phyloP scores from a whole-genome alignment of 768 basidiomycete species.

The Naganishia vishniacii region DNA sequence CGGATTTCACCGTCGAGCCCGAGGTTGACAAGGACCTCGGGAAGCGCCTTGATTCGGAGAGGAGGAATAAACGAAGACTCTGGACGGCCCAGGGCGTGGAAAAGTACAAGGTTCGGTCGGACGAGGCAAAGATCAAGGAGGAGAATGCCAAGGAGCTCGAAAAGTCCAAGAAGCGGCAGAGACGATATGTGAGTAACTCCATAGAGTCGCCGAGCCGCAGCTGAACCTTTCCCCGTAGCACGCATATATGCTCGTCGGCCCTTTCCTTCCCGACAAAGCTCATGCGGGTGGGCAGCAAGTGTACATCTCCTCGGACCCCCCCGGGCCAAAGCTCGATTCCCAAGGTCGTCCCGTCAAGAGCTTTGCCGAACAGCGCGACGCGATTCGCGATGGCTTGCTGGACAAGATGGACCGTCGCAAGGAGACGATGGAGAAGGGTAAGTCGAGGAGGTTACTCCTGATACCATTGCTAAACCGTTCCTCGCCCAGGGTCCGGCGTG shows the following conservation, averaged over 20 bases:
- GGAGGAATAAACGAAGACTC: not conserved
- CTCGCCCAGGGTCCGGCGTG: conserved; percentile 8
- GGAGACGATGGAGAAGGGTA: not conserved
- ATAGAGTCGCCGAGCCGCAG: not conserved
- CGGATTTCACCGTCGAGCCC: conserved; percentile 14
- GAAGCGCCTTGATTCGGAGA: not conserved
- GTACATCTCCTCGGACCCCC: not conserved
- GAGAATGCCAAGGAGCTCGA: conserved; percentile 5
- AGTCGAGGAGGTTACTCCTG: no score
- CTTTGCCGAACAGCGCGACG: conserved; percentile 15
- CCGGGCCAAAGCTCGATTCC: conserved; percentile 8
- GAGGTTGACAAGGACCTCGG: conserved; percentile 12
- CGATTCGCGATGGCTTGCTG: not conserved
- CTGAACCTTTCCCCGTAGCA: not conserved
- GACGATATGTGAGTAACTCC: conserved; percentile 8
- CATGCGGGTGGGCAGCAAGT: conserved; percentile 10
- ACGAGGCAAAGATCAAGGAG: conserved; percentile 1
- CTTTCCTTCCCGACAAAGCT: conserved; percentile 14
- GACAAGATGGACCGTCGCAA: conserved; percentile 1
- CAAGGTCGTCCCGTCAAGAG: conserved; percentile 1
- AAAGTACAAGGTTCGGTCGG: conserved; percentile 15
- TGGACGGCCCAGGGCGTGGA: conserved; percentile 13
- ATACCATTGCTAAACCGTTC: no score
- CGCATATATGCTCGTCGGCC: conserved; percentile 16
- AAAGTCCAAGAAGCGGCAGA: not conserved